Conservation (phyloP, 345 rosid genomes). For the Eucalyptus victrix region DNA sequence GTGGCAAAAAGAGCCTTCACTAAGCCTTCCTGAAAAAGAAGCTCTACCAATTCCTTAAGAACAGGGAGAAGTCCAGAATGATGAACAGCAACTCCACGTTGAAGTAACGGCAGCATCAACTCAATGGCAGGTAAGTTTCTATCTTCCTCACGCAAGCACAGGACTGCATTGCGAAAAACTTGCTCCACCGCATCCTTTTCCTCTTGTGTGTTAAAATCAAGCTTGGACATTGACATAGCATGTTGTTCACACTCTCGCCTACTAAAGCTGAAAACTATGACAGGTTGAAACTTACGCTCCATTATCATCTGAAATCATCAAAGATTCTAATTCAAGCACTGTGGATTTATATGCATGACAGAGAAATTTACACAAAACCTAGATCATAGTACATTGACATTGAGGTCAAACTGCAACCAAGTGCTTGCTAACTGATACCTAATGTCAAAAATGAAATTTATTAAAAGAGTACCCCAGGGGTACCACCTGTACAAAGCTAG, state of each 20-base stretch:
- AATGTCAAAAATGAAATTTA: not conserved
- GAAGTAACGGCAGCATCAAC: constrained; percentile 88
- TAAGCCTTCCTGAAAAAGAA: constrained; percentile 99
- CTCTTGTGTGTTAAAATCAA: constrained; percentile 84
- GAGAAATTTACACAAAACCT: not conserved
- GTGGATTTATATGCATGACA: not conserved
- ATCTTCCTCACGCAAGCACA: constrained; percentile 92
- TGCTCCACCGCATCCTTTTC: constrained; percentile 77
- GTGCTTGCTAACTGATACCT: not conserved
- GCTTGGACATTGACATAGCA: constrained; percentile 98
- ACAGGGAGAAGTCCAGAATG: constrained; percentile 99
- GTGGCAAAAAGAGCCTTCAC: constrained; percentile 97
- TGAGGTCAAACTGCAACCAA: not conserved
- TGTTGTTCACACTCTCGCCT: constrained; percentile 97
- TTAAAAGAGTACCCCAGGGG: not conserved
- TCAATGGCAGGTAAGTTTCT: constrained; percentile 93
- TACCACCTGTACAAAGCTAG: not conserved
- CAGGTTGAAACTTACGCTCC: constrained; percentile 93
- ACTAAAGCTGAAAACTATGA: constrained; percentile 97
- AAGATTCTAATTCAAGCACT: not conserved
- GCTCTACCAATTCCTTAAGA: constrained; percentile 95
- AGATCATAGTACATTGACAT: not conserved
- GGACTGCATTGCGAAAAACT: constrained; percentile 69
- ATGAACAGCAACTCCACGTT: constrained; percentile 97
- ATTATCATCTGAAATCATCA: constrained; percentile 68